These are phyloP conservation scores for Talaromyces sp. DNA, from an alignment of 2,329 filamentous ascomycete genomes.

Conservation along the genomic window DNA sequence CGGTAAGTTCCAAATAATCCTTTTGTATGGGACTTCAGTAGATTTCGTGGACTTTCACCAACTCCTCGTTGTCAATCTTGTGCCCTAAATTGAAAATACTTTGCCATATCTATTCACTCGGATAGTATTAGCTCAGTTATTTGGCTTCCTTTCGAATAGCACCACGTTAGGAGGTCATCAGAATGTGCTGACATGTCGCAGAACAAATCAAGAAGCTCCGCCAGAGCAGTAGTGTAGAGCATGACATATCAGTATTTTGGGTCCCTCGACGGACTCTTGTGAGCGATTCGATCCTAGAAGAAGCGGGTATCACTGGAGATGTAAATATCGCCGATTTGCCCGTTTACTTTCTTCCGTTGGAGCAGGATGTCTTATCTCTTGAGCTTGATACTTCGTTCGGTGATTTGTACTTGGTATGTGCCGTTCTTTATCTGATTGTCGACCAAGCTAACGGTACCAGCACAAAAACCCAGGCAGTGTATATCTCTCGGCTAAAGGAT, in stretches of 20 bases:
- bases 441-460: conserved; percentile 31
- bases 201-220: conserved; percentile 89
- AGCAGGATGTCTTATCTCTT: conserved; percentile 84
- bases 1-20: conserved; percentile 57
- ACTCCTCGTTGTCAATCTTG: conserved; percentile 58
- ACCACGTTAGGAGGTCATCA: conserved; percentile 50
- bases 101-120: conserved; percentile 14
- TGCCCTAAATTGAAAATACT: conserved; percentile 47
- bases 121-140: conserved; percentile 35
- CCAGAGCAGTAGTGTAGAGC: conserved; percentile 79
- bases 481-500: conserved; percentile 80
- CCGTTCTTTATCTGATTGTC: conserved; percentile 4
- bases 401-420: conserved; percentile 72
- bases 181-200: conserved; percentile 58
- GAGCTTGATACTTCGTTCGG: conserved; percentile 83
- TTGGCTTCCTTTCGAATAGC: conserved; percentile 40
- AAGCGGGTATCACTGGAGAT: conserved; percentile 88
- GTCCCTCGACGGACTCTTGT: conserved; percentile 87
- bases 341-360: conserved; percentile 84
- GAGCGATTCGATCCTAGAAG: conserved; percentile 86
- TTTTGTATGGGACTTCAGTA: conserved; percentile 52
- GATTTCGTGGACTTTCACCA: conserved; percentile 52
- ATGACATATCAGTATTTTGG: conserved; percentile 98
- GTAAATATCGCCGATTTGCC: conserved; percentile 84
- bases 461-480: conserved; percentile 88